Percentiles rank a stretch among this genome's conserved stretches.
These are phyloP conservation scores for Orbilia brochopaga DNA, from an alignment of 2,329 filamentous ascomycete genomes.

Conservation along the genomic window DNA sequence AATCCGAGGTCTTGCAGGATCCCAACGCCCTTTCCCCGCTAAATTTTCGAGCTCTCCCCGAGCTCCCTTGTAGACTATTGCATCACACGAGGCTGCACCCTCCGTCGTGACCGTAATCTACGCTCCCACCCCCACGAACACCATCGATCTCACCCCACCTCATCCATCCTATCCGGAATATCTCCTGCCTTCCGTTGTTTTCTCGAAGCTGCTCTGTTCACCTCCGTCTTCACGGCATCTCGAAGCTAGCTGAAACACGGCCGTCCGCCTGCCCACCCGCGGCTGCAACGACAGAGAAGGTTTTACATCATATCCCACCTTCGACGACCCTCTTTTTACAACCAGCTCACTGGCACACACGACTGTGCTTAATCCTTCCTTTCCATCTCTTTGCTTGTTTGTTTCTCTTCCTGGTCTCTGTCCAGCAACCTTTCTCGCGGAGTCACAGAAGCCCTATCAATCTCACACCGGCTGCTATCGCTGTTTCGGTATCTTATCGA, in stretches of 20 bases:
- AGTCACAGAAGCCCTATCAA: slow-evolving; percentile 11
- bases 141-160: slow-evolving; percentile 6
- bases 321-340: slow-evolving; percentile 17
- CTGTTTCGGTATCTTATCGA: slow-evolving; percentile 46
- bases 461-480: slow-evolving; percentile 15
- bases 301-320: slow-evolving; percentile 29
- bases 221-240: neutral
- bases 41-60: slow-evolving; percentile 44
- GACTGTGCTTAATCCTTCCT: slow-evolving; percentile 49
- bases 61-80: slow-evolving; percentile 45
- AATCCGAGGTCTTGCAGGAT: slow-evolving; percentile 25
- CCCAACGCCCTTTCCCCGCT: slow-evolving; percentile 42
- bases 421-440: slow-evolving; percentile 8
- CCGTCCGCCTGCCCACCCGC: slow-evolving; percentile 26
- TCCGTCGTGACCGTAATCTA: slow-evolving; percentile 44
- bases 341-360: slow-evolving; percentile 15
- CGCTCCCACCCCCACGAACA: slow-evolving; percentile 3
- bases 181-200: neutral
- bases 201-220: slow-evolving; percentile 1
- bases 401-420: neutral
- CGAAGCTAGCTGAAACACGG: neutral
- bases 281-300: slow-evolving; percentile 8
- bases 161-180: slow-evolving; percentile 9
- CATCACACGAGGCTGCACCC: slow-evolving; percentile 52
- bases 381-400: slow-evolving; percentile 5